Percentiles rank a stretch among this genome's conserved stretches.
Conservation (phyloP, 768 basidiomycete species). For the Xerocomellus dryophilus region DNA sequence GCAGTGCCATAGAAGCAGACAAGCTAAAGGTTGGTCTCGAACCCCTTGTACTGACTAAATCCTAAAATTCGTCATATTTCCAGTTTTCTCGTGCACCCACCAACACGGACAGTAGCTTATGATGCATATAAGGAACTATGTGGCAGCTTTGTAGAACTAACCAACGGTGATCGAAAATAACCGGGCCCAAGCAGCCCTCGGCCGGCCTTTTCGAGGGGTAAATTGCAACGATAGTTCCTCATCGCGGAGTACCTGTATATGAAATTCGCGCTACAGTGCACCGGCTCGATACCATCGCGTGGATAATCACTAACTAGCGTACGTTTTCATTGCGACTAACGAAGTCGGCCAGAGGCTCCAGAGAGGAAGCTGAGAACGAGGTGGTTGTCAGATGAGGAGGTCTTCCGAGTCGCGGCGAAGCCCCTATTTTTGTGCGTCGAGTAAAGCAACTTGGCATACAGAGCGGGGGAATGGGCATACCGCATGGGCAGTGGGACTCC, state of each 20-base stretch:
- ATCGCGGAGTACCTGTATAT: constrained; percentile 55
- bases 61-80: not conserved
- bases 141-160: constrained; percentile 47
- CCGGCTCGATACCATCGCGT: not conserved
- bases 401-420: constrained; percentile 66
- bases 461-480: constrained; percentile 42
- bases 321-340: constrained; percentile 81
- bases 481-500: constrained; percentile 79
- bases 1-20: not conserved
- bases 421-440: constrained; percentile 44
- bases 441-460: not conserved
- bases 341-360: constrained; percentile 70
- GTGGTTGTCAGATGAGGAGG: constrained; percentile 55
- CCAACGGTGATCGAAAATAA: not conserved
- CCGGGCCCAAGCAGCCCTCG: constrained; percentile 78
- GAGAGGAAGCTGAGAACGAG: constrained; percentile 50
- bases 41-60: not conserved
- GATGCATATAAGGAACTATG: constrained; percentile 47
- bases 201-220: constrained; percentile 71
- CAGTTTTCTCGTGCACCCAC: not conserved
- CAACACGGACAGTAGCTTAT: not conserved
- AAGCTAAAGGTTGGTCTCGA: not conserved
- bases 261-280: constrained; percentile 49
- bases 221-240: constrained; percentile 51
- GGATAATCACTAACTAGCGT: constrained; percentile 25